A percentile compares a stretch with the other conserved stretches of the same genome.
These are phyloP conservation scores for Populus pruinosa DNA, from an alignment of 345 rosid genomes.

Conservation along the genomic window DNA sequence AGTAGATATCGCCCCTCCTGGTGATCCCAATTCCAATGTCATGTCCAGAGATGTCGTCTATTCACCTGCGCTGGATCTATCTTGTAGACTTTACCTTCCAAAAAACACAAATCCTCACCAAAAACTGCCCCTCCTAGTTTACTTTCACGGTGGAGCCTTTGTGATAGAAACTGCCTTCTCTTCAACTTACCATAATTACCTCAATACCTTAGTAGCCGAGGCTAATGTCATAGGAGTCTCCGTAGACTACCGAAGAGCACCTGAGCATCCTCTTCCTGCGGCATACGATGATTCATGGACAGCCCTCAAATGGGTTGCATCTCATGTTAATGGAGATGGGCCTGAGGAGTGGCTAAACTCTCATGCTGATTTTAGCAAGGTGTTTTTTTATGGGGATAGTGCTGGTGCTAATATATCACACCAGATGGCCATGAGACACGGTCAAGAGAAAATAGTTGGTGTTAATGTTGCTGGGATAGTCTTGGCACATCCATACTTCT, in stretches of 20 bases:
- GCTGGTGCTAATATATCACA: constrained; percentile 2
- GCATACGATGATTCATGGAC: constrained; percentile 16
- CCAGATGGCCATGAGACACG: neutral
- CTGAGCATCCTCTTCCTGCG: constrained; percentile 8
- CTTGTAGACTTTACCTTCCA: too few relatives aligned
- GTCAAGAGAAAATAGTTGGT: neutral
- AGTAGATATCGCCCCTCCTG: too few relatives aligned
- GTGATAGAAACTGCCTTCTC: constrained; percentile 10
- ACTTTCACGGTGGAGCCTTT: constrained; percentile 13
- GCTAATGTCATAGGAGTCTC: constrained; percentile 6
- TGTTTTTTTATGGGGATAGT: constrained; percentile 3
- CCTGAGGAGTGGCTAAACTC: constrained; percentile 4
- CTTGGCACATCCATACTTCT: constrained; percentile 16
- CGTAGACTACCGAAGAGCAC: constrained; percentile 9
- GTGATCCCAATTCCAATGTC: too few relatives aligned
- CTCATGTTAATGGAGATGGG: neutral
- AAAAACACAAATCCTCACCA: too few relatives aligned
- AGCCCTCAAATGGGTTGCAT: constrained; percentile 13
- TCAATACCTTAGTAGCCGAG: neutral
- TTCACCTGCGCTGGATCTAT: too few relatives aligned
- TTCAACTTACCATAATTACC: neutral
- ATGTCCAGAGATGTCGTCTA: too few relatives aligned
- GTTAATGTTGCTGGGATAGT: neutral
- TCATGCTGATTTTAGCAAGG: constrained; percentile 4
- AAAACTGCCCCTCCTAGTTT: constrained; percentile 8